A percentile compares a stretch with the other conserved stretches of the same genome.
These are phyloP conservation scores for Fistulinella staudtii DNA, from an alignment of 1,284 basidiomycete genomes.

Conservation along the genomic window DNA sequence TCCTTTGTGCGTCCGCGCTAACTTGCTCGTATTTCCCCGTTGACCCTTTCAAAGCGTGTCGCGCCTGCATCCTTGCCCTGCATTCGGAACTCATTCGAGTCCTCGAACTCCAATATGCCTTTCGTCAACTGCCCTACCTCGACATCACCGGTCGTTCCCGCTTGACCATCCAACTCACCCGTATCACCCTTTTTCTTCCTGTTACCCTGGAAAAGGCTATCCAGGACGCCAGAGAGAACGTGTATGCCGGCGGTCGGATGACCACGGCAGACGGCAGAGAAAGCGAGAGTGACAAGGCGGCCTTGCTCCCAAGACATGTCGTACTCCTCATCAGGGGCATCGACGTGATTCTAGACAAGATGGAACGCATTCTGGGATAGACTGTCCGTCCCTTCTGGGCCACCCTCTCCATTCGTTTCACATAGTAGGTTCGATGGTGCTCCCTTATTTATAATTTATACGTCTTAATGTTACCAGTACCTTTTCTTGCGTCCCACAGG, in stretches of 20 bases:
- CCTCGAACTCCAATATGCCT: slow-evolving; percentile 74
- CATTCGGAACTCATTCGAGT: slow-evolving; percentile 69
- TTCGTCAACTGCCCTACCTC: slow-evolving; percentile 73
- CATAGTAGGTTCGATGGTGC: no score
- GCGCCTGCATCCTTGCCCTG: slow-evolving; percentile 71
- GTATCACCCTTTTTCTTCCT: slow-evolving; percentile 77
- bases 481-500: slow-evolving; percentile 1
- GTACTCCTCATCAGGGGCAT: slow-evolving; percentile 55
- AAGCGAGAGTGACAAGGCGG: slow-evolving; percentile 23
- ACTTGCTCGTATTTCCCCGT: not conserved
- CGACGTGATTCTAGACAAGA: slow-evolving; percentile 56
- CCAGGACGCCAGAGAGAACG: slow-evolving; percentile 30
- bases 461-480: no score
- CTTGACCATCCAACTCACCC: slow-evolving; percentile 71
- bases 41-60: slow-evolving; percentile 51
- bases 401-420: no score
- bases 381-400: no score
- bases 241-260: slow-evolving; percentile 4
- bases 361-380: slow-evolving; percentile 56
- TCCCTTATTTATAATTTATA: no score
- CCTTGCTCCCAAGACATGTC: slow-evolving; percentile 54
- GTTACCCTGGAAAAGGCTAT: slow-evolving; percentile 74
- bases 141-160: slow-evolving; percentile 75
- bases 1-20: slow-evolving; percentile 49
- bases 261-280: slow-evolving; percentile 10